Evolutionary conservation across 202 grass and related monocot genomes (phyloP).

Genomic region (Tripidium arundinaceum): DNA sequence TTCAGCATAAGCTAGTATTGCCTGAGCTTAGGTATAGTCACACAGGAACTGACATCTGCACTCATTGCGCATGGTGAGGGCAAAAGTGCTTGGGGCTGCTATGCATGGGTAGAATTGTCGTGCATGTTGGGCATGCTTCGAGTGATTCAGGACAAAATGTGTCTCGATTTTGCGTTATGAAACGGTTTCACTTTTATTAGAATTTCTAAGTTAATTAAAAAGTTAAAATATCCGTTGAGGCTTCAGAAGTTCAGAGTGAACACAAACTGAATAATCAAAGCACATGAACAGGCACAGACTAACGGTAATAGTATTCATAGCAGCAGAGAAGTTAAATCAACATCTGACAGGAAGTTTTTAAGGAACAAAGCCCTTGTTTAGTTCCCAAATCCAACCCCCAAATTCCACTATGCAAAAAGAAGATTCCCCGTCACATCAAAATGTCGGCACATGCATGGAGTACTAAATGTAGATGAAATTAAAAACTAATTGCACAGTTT

Average conservation of each 20-base stretch:
- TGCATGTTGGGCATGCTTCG: background rate
- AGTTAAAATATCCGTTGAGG: background rate
- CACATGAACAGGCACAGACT: background rate
- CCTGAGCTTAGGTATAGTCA: background rate
- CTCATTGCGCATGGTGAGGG: background rate
- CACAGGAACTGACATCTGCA: background rate
- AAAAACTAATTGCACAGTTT: no score
- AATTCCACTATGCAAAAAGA: no score
- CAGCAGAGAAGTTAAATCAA: background rate
- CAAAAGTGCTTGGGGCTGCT: background rate
- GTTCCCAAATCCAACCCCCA: no score
- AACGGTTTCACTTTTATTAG: background rate
- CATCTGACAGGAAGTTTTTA: background rate
- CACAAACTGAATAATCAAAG: background rate
- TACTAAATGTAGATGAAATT: no score
- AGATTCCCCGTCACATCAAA: no score
- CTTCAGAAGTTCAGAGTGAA: slow-evolving; percentile 11
- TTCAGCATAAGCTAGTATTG: no score
- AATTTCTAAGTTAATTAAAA: background rate
- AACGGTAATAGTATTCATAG: background rate
- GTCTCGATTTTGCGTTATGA: background rate
- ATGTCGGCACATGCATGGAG: no score
- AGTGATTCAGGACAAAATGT: background rate
- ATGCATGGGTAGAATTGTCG: background rate
- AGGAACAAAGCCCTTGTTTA: no score